Evolutionary conservation across 768 basidiomycete species (phyloP), one percentile per base, ranked within the genome.

Genomic region (Artomyces pyxidatus): DNA sequence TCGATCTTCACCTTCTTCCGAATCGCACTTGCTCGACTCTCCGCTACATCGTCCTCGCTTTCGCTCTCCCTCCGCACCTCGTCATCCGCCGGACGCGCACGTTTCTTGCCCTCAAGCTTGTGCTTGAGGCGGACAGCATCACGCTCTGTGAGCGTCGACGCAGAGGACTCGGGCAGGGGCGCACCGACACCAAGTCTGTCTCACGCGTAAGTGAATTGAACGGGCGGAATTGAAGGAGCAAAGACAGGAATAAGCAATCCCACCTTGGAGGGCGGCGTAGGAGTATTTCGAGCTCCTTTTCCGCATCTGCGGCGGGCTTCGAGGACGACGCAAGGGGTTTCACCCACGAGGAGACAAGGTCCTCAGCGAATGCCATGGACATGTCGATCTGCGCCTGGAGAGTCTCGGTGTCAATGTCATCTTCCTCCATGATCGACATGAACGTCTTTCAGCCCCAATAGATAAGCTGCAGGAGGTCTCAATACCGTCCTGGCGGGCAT

Each of bases 381-480:
- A 86, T 68, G 64, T 90, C 84, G 45, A 89, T 80, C 66, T 85
- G 85, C n/a, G 87, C 86, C 63, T 89, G 88, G 35, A 90, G 69
- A 28, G 76, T 69, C 58, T 86, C 83, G 42, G 71, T 56, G 60
- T 88, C 83, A 39, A 87, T 71, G 35, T 75, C 73, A 48, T 83
- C 32, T n/a, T 46, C 32, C 12, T 25, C 45, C 45, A 46, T 46
- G n/a, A n/a, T n/a, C n/a, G n/a, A n/a, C n/a, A n/a, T n/a, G n/a
- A n/a, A n/a, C n/a, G n/a, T n/a, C n/a, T n/a, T n/a, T n/a, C n/a
- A n/a, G n/a, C n/a, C n/a, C n/a, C n/a, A n/a, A n/a, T n/a, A n/a
- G n/a, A n/a, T n/a, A n/a, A n/a, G n/a, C n/a, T n/a, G n/a, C n/a
- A n/a, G n/a, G n/a, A n/a, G n/a, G n/a, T n/a, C n/a, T n/a, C n/a